These are phyloP conservation scores for Monilinia fructigena DNA, from an alignment of 2,329 filamentous ascomycete species.

Conservation along the genomic window DNA sequence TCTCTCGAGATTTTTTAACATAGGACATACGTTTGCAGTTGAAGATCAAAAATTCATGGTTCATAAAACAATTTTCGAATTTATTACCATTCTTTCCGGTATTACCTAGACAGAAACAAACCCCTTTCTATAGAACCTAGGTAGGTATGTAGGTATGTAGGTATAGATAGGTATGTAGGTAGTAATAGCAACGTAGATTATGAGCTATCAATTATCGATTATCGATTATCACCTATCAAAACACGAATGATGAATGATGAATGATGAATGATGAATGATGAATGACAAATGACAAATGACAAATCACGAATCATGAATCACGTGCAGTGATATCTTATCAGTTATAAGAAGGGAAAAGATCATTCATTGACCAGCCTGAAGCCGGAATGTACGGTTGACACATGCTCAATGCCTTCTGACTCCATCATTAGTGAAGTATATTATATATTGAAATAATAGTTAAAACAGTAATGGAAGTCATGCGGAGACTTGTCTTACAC, in stretches of 20 bases:
- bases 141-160: no score
- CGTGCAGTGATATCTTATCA: background rate
- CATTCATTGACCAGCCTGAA: slow-evolving; percentile 7
- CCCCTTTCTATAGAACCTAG: background rate
- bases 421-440: background rate
- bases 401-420: slow-evolving; percentile 18
- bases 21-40: slow-evolving; percentile 13
- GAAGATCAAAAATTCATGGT: background rate
- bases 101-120: slow-evolving; percentile 1
- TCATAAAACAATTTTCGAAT: slow-evolving; percentile 5
- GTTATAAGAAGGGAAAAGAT: background rate
- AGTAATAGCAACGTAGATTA: no score
- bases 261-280: no score
- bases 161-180: no score
- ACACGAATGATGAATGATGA: no score
- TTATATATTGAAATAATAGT: slow-evolving; percentile 3
- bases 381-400: slow-evolving; percentile 16
- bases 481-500: slow-evolving; percentile 12
- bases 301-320: background rate
- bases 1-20: background rate
- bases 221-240: no score
- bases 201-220: no score
- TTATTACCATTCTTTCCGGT: slow-evolving; percentile 2
- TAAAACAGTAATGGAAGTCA: slow-evolving; percentile 9
- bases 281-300: background rate